These are phyloP conservation scores for Closterium sp. DNA, from an alignment of 139 green algal species.

Conservation along the genomic window DNA sequence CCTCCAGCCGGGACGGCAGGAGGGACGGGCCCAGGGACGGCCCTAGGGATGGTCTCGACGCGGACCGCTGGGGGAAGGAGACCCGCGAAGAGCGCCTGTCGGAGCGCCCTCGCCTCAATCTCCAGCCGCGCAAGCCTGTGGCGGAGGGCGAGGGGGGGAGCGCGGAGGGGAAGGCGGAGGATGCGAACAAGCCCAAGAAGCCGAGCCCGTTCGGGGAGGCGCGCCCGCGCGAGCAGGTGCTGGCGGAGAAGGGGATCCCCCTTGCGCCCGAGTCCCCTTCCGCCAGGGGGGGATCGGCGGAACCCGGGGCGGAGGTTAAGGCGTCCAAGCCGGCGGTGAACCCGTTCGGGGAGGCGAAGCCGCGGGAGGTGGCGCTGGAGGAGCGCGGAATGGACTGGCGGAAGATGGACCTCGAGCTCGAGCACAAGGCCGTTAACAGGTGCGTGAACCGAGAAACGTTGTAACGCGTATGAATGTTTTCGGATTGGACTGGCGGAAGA, in stretches of 20 bases:
- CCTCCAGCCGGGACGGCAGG: neutral
- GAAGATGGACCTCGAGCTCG: constrained; percentile 43
- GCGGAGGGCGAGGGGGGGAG: neutral
- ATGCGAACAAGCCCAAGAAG: constrained; percentile 34
- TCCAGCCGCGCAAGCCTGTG: constrained; percentile 29
- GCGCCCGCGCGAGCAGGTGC: constrained; percentile 81
- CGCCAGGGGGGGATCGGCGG: neutral
- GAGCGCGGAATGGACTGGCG: constrained; percentile 50
- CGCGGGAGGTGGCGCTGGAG: constrained; percentile 82
- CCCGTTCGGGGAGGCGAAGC: constrained; percentile 79
- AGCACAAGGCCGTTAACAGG: neutral
- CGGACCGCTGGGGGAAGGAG: neutral
- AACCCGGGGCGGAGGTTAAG: neutral
- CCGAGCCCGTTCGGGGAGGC: constrained; percentile 80
- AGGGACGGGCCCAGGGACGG: neutral
- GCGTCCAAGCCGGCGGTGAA: constrained; percentile 57
- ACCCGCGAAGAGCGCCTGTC: neutral
- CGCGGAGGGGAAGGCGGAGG: neutral
- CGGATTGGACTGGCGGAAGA: constrained; percentile 38
- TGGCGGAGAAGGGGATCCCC: constrained; percentile 75
- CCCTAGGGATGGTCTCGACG: neutral
- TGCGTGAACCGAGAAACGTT: neutral
- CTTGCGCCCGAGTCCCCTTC: neutral
- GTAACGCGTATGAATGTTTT: constrained; percentile 51
- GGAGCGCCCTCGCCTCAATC: constrained; percentile 25